phyloP scores from a whole-genome alignment of 2,329 filamentous ascomycete genomes.

The Cytospora piceae region DNA sequence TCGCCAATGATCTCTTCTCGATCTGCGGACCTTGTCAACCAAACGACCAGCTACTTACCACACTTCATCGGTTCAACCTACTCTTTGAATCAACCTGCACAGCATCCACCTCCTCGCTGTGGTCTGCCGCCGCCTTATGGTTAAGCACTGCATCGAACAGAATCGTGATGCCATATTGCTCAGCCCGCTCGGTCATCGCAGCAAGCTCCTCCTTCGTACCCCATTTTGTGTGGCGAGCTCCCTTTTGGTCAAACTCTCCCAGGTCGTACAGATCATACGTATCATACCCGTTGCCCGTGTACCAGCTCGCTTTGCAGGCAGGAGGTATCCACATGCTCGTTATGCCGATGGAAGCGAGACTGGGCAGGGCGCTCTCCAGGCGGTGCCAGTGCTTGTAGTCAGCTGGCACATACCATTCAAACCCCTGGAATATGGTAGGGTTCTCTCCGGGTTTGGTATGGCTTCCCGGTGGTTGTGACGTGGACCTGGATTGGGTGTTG shows the following conservation, averaged over 20 bases:
- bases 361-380: constrained; percentile 54
- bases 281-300: constrained; percentile 68
- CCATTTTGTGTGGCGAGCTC: constrained; percentile 67
- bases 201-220: constrained; percentile 65
- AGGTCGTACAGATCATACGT: constrained; percentile 70
- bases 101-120: constrained; percentile 60
- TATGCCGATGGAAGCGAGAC: constrained; percentile 62
- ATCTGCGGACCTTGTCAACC: constrained; percentile 43
- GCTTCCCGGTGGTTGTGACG: neutral
- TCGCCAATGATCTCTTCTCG: constrained; percentile 57
- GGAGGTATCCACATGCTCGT: constrained; percentile 71
- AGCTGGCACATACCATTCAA: constrained; percentile 73
- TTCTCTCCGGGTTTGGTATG: constrained; percentile 38
- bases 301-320: constrained; percentile 67
- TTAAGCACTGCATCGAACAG: constrained; percentile 75
- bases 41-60: neutral
- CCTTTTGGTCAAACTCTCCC: constrained; percentile 76
- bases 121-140: constrained; percentile 71
- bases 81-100: constrained; percentile 60
- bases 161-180: constrained; percentile 57
- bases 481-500: neutral
- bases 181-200: constrained; percentile 54
- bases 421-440: constrained; percentile 65
- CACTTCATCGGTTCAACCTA: constrained; percentile 34
- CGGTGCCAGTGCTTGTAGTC: constrained; percentile 65